Base-by-base conservation (phyloP, 2,329 filamentous ascomycete species). In the Pseudogymnoascus sp. region DNA sequence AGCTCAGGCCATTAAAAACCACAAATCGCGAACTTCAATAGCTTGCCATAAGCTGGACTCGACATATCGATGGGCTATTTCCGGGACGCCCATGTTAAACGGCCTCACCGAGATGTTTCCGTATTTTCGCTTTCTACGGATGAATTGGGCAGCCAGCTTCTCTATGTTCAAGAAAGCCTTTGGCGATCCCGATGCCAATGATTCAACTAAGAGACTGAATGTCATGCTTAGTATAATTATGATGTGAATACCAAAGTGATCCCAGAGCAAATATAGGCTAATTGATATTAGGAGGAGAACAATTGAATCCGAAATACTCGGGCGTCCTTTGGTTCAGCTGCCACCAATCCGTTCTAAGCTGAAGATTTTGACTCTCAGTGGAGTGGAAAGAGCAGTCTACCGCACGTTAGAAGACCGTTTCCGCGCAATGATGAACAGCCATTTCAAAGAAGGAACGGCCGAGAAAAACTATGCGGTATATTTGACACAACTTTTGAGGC, bases 1-100 rank as follows among this genome's bases (percentile, higher is more conserved):
- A 67, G 82, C 79, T 0, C 83, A 86, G 60, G 68, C 67, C 0
- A 83, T 87, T 65, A 85, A 85, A 65, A 85, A 83, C 31, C 72
- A 77, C 5, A 63, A 63, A 0, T 70, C 72, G 0, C 62, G 66
- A 7, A 81, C 77, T 0, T 78, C 76, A 0, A 70, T 79, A 37
- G 79, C 80, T 3, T 81, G 78, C 64, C 75, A 76, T 73, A 64
- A 69, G 26, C 64, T 74, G 2, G 65, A 67, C 40, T 67, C 65
- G 9, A 65, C 70, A 13, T 73, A 70, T 60, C 63, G 72, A 21
- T 74, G 71, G 72, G 72, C 71, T 42, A 65, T 73, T n/a, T 71
- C 70, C 7, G 72, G 72, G 40, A 73, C 72, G 0, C 72, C 72
- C 0, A 40, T 73, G 3, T 44, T 70, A 1, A 73, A 73, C 62